phyloP scores from a whole-genome alignment of 768 basidiomycete genomes.

The Boletus bicolor region DNA sequence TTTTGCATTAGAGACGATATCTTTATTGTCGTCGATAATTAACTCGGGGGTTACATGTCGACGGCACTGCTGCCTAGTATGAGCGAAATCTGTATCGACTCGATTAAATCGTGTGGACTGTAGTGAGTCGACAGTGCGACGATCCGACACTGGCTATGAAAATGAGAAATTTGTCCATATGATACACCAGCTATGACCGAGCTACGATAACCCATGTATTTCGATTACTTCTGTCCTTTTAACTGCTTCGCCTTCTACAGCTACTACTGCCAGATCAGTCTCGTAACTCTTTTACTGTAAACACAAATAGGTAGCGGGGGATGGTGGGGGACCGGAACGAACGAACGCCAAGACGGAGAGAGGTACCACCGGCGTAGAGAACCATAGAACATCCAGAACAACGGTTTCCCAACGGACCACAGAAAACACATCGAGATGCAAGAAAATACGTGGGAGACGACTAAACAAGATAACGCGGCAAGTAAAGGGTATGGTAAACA shows the following conservation, averaged over 20 bases:
- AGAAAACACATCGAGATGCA: slow-evolving; percentile 23
- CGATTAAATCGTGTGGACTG: background rate
- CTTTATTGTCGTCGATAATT: background rate
- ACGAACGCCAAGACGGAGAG: slow-evolving; percentile 2
- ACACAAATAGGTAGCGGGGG: slow-evolving; percentile 20
- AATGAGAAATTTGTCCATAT: slow-evolving; percentile 18
- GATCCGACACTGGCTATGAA: background rate
- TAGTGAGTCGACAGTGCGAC: too few relatives aligned
- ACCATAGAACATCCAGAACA: slow-evolving; percentile 17
- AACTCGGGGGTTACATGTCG: too few relatives aligned
- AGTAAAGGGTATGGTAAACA: slow-evolving; percentile 32
- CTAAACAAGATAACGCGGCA: slow-evolving; percentile 31
- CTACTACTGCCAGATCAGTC: slow-evolving; percentile 29
- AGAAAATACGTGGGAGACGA: slow-evolving; percentile 19
- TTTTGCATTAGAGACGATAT: background rate
- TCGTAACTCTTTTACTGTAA: slow-evolving; percentile 20
- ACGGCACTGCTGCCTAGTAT: background rate
- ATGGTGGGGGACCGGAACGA: slow-evolving; percentile 10
- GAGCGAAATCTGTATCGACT: background rate
- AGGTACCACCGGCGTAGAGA: slow-evolving; percentile 16
- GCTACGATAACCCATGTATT: slow-evolving; percentile 25
- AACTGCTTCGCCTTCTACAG: slow-evolving; percentile 23
- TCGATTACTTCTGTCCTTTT: slow-evolving; percentile 33
- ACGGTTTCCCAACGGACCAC: slow-evolving; percentile 20
- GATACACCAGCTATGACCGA: slow-evolving; percentile 29